Conservation (phyloP, 768 basidiomycete species). For the Kwoniella sp. region DNA sequence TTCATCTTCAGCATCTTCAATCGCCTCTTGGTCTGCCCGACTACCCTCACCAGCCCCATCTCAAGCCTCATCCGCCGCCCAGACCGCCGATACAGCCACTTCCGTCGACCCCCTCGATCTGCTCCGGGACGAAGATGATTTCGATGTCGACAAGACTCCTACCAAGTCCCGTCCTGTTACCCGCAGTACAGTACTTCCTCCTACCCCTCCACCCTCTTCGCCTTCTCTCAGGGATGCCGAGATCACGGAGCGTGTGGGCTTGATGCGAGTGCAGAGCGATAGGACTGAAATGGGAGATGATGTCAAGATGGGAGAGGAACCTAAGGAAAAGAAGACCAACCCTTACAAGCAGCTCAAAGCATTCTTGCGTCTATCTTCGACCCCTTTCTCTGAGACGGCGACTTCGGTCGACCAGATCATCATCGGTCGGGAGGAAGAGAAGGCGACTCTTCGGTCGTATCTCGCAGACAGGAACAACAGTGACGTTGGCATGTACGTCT, state of each 20-base stretch:
- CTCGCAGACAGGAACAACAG: conserved; percentile 25
- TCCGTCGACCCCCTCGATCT: conserved; percentile 32
- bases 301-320: conserved; percentile 10
- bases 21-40: conserved; percentile 22
- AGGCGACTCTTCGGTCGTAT: conserved; percentile 37
- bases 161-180: conserved; percentile 33
- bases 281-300: conserved; percentile 11
- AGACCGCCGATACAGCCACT: conserved; percentile 30
- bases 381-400: conserved; percentile 14
- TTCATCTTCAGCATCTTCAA: conserved; percentile 31
- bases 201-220: conserved; percentile 44
- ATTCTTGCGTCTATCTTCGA: conserved; percentile 45
- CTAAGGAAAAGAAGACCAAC: conserved; percentile 29
- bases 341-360: conserved; percentile 53
- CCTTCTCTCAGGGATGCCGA: conserved; percentile 27
- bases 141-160: conserved; percentile 43
- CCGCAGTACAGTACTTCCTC: conserved; percentile 18
- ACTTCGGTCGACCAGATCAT: conserved; percentile 30
- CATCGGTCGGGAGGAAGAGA: conserved; percentile 53
- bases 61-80: conserved; percentile 29
- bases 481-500: conserved; percentile 66
- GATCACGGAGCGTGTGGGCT: conserved; percentile 34
- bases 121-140: conserved; percentile 25
- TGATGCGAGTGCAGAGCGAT: conserved; percentile 38
- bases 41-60: conserved; percentile 43